phyloP scores from a whole-genome alignment of 2,329 filamentous ascomycete genomes.

The Alternaria arborescens region DNA sequence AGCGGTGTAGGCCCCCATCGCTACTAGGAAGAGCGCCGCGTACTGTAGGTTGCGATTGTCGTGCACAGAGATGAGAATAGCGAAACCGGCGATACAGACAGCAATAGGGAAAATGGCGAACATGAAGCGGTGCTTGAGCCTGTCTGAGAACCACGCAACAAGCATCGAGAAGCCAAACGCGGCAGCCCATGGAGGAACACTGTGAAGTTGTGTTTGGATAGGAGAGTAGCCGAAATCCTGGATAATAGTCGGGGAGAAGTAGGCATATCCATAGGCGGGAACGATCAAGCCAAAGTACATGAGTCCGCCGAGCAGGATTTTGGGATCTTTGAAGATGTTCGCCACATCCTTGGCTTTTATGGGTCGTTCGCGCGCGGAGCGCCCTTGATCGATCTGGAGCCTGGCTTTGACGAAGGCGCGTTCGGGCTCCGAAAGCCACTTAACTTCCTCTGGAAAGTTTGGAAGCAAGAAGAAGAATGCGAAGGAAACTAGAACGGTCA shows the following conservation, averaged over 20 bases:
- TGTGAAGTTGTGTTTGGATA: slow-evolving; percentile 64
- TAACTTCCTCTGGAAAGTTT: slow-evolving; percentile 60
- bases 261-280: slow-evolving; percentile 55
- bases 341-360: slow-evolving; percentile 55
- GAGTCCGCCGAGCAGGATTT: slow-evolving; percentile 59
- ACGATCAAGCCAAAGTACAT: slow-evolving; percentile 61
- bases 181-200: slow-evolving; percentile 69
- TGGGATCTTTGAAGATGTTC: slow-evolving; percentile 59
- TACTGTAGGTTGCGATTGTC: slow-evolving; percentile 75
- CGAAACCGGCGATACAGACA: slow-evolving; percentile 77
- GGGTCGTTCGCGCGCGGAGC: slow-evolving; percentile 55
- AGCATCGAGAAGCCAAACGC: slow-evolving; percentile 83
- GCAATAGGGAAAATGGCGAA: slow-evolving; percentile 75
- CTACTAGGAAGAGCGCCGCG: slow-evolving; percentile 80
- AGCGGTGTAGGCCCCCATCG: slow-evolving; percentile 81
- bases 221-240: slow-evolving; percentile 60
- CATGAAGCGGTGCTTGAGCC: slow-evolving; percentile 73
- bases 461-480: slow-evolving; percentile 59
- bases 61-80: slow-evolving; percentile 76
- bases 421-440: slow-evolving; percentile 59
- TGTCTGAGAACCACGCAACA: slow-evolving; percentile 76
- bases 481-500: slow-evolving; percentile 56
- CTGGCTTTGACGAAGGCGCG: slow-evolving; percentile 57
- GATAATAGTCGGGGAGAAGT: slow-evolving; percentile 60
- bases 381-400: slow-evolving; percentile 58